Percentiles rank a stretch among this genome's conserved stretches.
phyloP scores from a whole-genome alignment of 805 yeast species.

The Metschnikowia peoriensis region DNA sequence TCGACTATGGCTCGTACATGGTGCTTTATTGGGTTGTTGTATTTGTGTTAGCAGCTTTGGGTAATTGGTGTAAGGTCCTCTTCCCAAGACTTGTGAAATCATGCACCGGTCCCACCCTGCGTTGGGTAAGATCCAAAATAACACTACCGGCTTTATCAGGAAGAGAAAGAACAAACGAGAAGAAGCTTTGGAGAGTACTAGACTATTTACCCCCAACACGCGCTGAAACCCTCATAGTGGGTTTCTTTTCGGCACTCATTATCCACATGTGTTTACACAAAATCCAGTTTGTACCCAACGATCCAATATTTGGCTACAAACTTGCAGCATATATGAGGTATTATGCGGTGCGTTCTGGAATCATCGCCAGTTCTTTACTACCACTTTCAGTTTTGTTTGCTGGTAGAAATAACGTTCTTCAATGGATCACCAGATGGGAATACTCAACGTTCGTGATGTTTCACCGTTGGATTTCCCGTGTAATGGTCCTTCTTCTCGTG shows the following conservation, averaged over 20 bases:
- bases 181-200: slow-evolving; percentile 20
- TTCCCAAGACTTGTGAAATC: slow-evolving; percentile 21
- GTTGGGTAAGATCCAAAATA: slow-evolving; percentile 31
- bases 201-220: slow-evolving; percentile 28
- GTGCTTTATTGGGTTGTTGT: slow-evolving; percentile 33
- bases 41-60: slow-evolving; percentile 23
- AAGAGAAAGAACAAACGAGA: slow-evolving; percentile 27
- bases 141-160: slow-evolving; percentile 41
- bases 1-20: slow-evolving; percentile 30
- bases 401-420: slow-evolving; percentile 25
- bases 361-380: slow-evolving; percentile 17
- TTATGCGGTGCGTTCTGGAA: slow-evolving; percentile 32
- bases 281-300: slow-evolving; percentile 14
- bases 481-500: slow-evolving; percentile 38
- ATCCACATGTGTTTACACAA: slow-evolving; percentile 1
- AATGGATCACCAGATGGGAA: slow-evolving; percentile 38
- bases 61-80: slow-evolving; percentile 34
- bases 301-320: slow-evolving; percentile 19
- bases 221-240: slow-evolving; percentile 13
- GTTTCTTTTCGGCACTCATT: slow-evolving; percentile 6
- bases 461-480: slow-evolving; percentile 58
- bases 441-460: slow-evolving; percentile 52
- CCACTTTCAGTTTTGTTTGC: slow-evolving; percentile 19
- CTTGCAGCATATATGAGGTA: slow-evolving; percentile 34
- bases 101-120: slow-evolving; percentile 29